Evolutionary conservation across 2,329 filamentous ascomycete genomes (phyloP).

Genomic region (Venturia pyrina): DNA sequence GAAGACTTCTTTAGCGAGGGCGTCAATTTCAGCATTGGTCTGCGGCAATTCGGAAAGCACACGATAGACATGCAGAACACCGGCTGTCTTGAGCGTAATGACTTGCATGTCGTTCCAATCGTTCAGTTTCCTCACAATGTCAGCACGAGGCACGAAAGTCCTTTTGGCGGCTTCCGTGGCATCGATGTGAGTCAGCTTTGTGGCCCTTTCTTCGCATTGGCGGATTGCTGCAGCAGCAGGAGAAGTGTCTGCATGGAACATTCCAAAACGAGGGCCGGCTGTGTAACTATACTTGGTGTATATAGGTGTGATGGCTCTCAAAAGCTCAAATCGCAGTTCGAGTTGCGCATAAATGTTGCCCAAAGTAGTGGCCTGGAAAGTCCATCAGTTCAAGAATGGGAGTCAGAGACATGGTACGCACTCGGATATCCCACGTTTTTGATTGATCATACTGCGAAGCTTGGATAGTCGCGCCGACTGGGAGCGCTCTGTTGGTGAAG

Average conservation of each 20-base stretch:
- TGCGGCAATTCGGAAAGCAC: conserved; percentile 39
- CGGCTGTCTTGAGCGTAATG: conserved; percentile 43
- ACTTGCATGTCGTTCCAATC: conserved; percentile 39
- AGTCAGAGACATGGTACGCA: conserved; percentile 18
- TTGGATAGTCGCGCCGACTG: conserved; percentile 36
- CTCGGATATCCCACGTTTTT: conserved; percentile 44
- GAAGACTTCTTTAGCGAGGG: conserved; percentile 39
- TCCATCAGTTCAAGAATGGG: background rate
- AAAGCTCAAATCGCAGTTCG: conserved; percentile 47
- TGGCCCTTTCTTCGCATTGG: conserved; percentile 29
- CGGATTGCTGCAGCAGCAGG: conserved; percentile 37
- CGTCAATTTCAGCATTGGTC: conserved; percentile 31
- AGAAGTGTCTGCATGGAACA: conserved; percentile 29
- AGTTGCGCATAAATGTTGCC: conserved; percentile 49
- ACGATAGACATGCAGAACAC: conserved; percentile 45
- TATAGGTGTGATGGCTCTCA: conserved; percentile 47
- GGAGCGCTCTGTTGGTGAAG: conserved; percentile 20
- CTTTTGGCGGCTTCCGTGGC: conserved; percentile 30
- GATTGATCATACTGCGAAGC: conserved; percentile 36
- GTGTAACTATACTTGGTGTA: conserved; percentile 48
- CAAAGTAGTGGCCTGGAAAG: conserved; percentile 30
- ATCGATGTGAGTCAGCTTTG: conserved; percentile 39
- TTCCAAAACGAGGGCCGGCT: conserved; percentile 18
- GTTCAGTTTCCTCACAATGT: conserved; percentile 46
- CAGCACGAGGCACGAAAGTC: conserved; percentile 30